Percentiles rank a stretch among this genome's conserved stretches.
Evolutionary conservation across 1,284 basidiomycete species (phyloP).

Genomic region (Cryptococcus sp.): DNA sequence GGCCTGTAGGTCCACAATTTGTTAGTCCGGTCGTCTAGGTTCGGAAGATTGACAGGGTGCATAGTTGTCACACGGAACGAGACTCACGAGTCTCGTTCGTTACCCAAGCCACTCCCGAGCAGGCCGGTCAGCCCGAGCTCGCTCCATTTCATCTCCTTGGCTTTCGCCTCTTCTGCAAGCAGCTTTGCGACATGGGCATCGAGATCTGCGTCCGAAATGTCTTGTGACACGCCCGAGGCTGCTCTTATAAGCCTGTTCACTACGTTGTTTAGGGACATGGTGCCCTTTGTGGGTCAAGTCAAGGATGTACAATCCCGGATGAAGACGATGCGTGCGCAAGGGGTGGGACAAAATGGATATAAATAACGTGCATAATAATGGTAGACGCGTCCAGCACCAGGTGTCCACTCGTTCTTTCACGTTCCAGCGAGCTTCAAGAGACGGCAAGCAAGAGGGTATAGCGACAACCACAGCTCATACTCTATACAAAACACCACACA

Average conservation of each 20-base stretch:
- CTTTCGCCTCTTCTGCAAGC: conserved; percentile 82
- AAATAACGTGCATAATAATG: background rate
- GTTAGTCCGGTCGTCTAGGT: background rate
- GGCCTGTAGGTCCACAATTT: conserved; percentile 25
- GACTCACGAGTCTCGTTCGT: conserved; percentile 58
- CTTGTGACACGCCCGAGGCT: conserved; percentile 61
- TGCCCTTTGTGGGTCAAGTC: background rate
- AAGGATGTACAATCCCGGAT: too few species aligned
- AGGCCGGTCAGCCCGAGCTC: conserved; percentile 47
- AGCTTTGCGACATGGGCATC: conserved; percentile 84
- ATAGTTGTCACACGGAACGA: background rate
- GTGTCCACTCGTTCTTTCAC: background rate
- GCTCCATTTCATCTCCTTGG: conserved; percentile 64
- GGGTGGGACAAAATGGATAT: background rate
- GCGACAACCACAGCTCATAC: background rate
- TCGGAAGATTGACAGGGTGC: background rate
- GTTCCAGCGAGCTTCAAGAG: background rate
- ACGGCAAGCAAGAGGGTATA: background rate
- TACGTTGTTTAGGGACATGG: conserved; percentile 64
- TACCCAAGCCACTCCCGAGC: conserved; percentile 51
- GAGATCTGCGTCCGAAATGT: conserved; percentile 74
- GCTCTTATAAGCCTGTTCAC: conserved; percentile 80
- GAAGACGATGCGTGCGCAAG: background rate
- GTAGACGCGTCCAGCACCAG: background rate
- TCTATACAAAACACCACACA: background rate